These are phyloP conservation scores for Martiniozyma asiatica DNA, from an alignment of 1,139 yeast genomes.

Conservation along the genomic window DNA sequence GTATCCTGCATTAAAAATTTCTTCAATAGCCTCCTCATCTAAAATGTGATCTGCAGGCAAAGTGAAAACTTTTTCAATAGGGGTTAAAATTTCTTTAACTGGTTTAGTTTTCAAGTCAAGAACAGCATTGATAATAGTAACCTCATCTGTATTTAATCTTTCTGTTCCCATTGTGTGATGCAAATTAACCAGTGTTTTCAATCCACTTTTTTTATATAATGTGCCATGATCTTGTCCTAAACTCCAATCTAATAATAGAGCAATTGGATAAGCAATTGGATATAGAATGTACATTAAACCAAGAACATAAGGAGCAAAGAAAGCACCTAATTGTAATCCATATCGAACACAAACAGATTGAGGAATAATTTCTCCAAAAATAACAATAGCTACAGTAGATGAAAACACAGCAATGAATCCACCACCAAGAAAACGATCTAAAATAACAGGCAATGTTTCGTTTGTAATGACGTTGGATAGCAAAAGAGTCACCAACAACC, in stretches of 20 bases:
- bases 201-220: slow-evolving; percentile 81
- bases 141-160: slow-evolving; percentile 86
- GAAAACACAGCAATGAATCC: slow-evolving; percentile 96
- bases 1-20: slow-evolving; percentile 87
- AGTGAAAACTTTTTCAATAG: slow-evolving; percentile 81
- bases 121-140: slow-evolving; percentile 89
- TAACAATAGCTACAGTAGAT: slow-evolving; percentile 83
- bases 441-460: slow-evolving; percentile 87
- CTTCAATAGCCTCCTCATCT: slow-evolving; percentile 78
- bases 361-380: slow-evolving; percentile 94
- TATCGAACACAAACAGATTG: slow-evolving; percentile 88
- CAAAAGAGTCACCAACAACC: slow-evolving; percentile 90
- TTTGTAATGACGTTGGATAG: slow-evolving; percentile 86
- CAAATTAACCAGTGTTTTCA: slow-evolving; percentile 83
- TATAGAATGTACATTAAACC: slow-evolving; percentile 79
- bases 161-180: slow-evolving; percentile 96
- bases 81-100: slow-evolving; percentile 85
- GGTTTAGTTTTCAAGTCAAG: slow-evolving; percentile 86
- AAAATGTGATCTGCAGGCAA: slow-evolving; percentile 75
- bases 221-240: slow-evolving; percentile 97
- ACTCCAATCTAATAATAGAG: slow-evolving; percentile 64
- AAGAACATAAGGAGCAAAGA: slow-evolving; percentile 80
- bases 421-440: slow-evolving; percentile 88
- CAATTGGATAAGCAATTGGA: slow-evolving; percentile 88
- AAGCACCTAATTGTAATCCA: slow-evolving; percentile 85